Base-by-base conservation (phyloP, 768 basidiomycete genomes). In the Podaxis mareebaensis region DNA sequence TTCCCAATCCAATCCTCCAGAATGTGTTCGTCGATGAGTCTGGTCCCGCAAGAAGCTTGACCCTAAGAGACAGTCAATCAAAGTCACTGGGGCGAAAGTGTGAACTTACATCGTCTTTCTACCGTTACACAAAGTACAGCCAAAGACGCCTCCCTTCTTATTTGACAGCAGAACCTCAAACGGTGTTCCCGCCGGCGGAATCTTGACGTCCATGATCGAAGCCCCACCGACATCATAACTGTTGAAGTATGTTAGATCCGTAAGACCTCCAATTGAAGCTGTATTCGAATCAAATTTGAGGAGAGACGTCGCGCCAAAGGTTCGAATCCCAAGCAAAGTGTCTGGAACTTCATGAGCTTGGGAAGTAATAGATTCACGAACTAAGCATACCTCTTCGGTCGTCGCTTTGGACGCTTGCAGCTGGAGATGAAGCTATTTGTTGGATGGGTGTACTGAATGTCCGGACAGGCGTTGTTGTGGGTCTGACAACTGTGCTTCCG, bases 381-480 rank as follows among this genome's bases (percentile, higher is more conserved):
- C 3, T 24, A 20, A 30, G 22, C 22, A 7, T 3, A 61, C 60
- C 42, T 42, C 28, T 61, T 10, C 20, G 28, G 42, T 3, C n/a
- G 20, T n/a, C n/a, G 8, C 4, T 39, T 46, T 39, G 28, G 22
- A 24, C 5, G 10, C 4, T 36, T 48, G 40, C 20, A 26, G 26
- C 2, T 12, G 69, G 66, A 3, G 79, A 76, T n/a, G 79, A 69
- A 4, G 75, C 72, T 53, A 92, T 76, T 66, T 93, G 91, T 58
- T 80, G 78, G 58, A 93, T 90, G 12, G 91, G 90, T 2, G 90
- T 91, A 20, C 81, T 74, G 64, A 91, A 91, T 2, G 75, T 74
- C 64, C 75, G 75, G 5, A 77, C 70, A 4, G 86, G 77, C 4
- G 66, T 73, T 2, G 77, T 77, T 46, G 70, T 72, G 2, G 87